Conservation (phyloP, 2,329 filamentous ascomycete species). For the Penicillium italicum region DNA sequence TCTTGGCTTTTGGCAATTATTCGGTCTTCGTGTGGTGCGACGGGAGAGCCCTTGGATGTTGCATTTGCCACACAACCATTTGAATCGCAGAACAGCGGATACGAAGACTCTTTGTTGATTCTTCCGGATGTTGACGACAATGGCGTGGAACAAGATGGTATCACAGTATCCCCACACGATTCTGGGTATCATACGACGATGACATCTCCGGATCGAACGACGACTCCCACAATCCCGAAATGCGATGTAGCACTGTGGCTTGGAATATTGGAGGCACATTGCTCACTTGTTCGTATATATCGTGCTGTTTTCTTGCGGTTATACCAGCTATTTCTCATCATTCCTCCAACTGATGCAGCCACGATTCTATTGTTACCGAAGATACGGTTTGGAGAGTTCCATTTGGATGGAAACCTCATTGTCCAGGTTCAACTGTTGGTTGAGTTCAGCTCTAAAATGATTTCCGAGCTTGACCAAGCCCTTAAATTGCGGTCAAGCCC, state of each 20-base stretch:
- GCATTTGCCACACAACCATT: not conserved
- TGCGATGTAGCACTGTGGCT: conserved; percentile 10
- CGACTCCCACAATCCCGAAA: not conserved
- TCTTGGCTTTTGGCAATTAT: conserved; percentile 15
- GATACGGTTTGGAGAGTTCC: conserved; percentile 7
- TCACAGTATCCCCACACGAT: conserved; percentile 10
- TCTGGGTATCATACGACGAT: conserved; percentile 11
- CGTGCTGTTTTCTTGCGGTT: conserved; percentile 16
- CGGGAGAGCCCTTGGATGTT: not conserved
- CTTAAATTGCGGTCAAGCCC: conserved; percentile 2
- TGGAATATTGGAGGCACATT: conserved; percentile 15
- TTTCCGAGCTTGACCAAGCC: conserved; percentile 11
- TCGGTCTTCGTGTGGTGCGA: not conserved
- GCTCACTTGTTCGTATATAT: conserved; percentile 15
- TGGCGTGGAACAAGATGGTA: not conserved
- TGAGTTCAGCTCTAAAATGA: conserved; percentile 12
- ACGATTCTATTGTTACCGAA: conserved; percentile 12
- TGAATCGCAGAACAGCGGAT: not conserved
- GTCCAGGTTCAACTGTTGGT: conserved; percentile 12
- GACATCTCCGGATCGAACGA: not conserved
- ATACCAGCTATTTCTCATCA: conserved; percentile 16
- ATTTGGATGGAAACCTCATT: conserved; percentile 9
- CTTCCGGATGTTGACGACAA: not conserved
- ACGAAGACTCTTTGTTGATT: not conserved
- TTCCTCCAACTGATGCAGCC: conserved; percentile 12